Conservation (phyloP, 2,329 filamentous ascomycete species). For the Chrysosphaeria jannelii region DNA sequence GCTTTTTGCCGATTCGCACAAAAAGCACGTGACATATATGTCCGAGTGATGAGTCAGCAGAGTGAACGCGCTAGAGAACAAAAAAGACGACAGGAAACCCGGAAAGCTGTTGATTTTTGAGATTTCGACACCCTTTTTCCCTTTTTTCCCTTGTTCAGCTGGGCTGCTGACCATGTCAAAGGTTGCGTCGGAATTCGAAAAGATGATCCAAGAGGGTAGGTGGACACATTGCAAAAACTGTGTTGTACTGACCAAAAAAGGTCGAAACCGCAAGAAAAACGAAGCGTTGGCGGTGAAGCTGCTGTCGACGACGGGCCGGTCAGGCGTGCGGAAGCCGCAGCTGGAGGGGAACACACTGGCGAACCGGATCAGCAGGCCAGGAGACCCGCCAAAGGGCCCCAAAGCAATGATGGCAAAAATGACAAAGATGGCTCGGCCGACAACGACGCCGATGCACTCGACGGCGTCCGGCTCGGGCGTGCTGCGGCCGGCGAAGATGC, state of each 20-base stretch:
- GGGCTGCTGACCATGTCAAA: conserved; percentile 5
- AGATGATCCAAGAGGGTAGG: conserved; percentile 22
- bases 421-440: conserved; percentile 21
- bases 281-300: conserved; percentile 42
- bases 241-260: conserved; percentile 9
- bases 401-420: conserved; percentile 35
- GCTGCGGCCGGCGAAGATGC: conserved; percentile 3
- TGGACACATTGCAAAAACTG: neutral
- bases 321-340: conserved; percentile 15
- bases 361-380: neutral
- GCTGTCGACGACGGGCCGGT: conserved; percentile 28
- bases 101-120: neutral
- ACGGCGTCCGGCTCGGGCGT: no score
- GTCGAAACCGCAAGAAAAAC: conserved; percentile 39
- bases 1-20: neutral
- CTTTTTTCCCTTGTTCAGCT: neutral
- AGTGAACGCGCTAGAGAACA: no score
- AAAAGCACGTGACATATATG: neutral
- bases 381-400: conserved; percentile 1
- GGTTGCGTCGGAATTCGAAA: conserved; percentile 17
- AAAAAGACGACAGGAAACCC: no score
- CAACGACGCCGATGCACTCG: conserved; percentile 4
- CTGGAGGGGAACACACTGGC: conserved; percentile 40
- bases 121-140: neutral
- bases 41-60: no score